A percentile compares a stretch with the other conserved stretches of the same genome.
phyloP scores from a whole-genome alignment of 139 green algal genomes.

The Edaphochlamys debaryana region DNA sequence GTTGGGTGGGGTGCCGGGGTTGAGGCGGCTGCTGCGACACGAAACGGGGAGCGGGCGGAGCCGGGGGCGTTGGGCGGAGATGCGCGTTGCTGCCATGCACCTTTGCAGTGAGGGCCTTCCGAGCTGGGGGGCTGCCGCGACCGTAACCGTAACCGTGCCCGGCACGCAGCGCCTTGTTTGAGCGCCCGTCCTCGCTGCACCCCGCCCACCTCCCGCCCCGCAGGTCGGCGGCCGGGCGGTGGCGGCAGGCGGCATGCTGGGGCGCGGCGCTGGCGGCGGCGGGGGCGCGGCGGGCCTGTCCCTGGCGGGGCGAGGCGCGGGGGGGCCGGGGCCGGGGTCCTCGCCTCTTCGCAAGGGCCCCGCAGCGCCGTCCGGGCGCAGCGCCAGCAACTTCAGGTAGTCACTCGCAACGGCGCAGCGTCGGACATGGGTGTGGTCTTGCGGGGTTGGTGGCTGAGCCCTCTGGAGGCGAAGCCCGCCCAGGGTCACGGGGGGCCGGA shows the following conservation, averaged over 20 bases:
- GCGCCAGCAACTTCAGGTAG: background rate
- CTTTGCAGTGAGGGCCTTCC: background rate
- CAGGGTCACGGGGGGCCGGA: too few relatives aligned
- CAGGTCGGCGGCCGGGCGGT: constrained; percentile 6
- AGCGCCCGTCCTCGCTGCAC: too few relatives aligned
- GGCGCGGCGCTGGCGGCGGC: background rate
- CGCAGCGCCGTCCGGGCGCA: background rate
- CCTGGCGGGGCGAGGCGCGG: constrained; percentile 20
- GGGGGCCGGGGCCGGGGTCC: background rate
- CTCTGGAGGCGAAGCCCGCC: too few relatives aligned
- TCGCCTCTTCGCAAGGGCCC: constrained; percentile 12
- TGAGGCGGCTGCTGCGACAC: background rate
- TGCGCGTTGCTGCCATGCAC: background rate
- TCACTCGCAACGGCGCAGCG: too few relatives aligned
- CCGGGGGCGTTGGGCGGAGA: too few relatives aligned
- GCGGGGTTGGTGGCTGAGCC: too few relatives aligned
- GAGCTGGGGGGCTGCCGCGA: background rate
- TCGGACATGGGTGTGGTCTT: too few relatives aligned
- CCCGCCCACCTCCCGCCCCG: too few relatives aligned
- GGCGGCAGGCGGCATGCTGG: background rate
- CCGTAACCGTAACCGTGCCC: background rate
- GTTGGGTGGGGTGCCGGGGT: too few relatives aligned
- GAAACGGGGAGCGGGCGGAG: background rate
- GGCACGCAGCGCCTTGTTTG: background rate
- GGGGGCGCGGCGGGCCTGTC: background rate